Evolutionary conservation across 2,329 filamentous ascomycete species (phyloP), one percentile per base, ranked within the genome.

Genomic region (Scedosporium dehoogii): DNA sequence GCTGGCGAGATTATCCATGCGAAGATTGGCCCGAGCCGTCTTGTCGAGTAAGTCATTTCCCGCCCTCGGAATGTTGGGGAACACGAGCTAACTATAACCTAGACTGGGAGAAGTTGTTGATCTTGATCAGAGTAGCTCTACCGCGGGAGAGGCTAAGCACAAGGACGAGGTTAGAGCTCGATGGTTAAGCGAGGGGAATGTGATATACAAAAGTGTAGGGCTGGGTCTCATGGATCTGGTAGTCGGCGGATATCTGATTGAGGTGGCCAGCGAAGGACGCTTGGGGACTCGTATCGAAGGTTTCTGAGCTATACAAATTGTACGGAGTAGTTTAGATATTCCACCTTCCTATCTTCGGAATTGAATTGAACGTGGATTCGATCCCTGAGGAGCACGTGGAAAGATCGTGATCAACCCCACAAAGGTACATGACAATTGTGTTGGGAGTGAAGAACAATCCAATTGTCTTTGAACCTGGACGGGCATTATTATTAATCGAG

Each of bases 1-100:
- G 89, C 92, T 0, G 93, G 93, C 0, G 93, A 97, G 76, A 79
- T 97, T 58, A 88, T 96, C 9, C 85, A 91, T 66, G 90, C 91
- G 0, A 86, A 85, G 0, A 77, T 97, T 29, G 79, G 80, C 23
- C 86, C 90, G 0, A 81, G 85, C 56, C 88, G 96, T 68, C 81
- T 97, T 3, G 90, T 96, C 0, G 93, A 97, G 83, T 85, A 70
- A 73, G 81, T 77, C 5, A 5, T 51, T 60, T 41, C 44, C 2
- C 10, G 18, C 23, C 44, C 51, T 38, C 41, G 2, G 12, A 48
- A 14, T 27, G 48, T 53, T 23, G 10, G 25, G 10, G 7, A 51
- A 48, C 6, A 59, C 38, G 42, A 62, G 29, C 70, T 69, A 61
- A 68, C 38, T 46, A 55, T 25, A 0, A 4, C 10, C 38, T 58